Base-by-base conservation (phyloP, 2,329 filamentous ascomycete genomes). In the Dryadomyces quercus-mongolicae region DNA sequence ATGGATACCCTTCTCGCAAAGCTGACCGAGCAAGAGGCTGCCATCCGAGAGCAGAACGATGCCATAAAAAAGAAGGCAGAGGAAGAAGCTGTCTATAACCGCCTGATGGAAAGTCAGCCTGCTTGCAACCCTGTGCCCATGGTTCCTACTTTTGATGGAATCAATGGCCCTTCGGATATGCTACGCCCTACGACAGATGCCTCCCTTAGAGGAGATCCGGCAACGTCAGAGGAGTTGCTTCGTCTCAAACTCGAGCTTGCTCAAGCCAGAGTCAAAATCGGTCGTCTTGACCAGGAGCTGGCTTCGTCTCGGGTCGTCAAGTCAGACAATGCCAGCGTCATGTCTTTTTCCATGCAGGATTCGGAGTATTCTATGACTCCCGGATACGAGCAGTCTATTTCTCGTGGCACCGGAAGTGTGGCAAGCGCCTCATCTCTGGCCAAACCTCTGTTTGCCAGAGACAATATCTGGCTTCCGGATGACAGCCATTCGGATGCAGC, bases 1-100 rank as follows among this genome's bases (percentile, higher is more conserved):
- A 81, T 91, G 74, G 87, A 93, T 62, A 83, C 83, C 56, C 78
- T 90, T 52, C 72, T 90, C 59, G 80, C 84, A 54, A 86, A 84
- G 64, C 75, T 92, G 49, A 80, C 81, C n/a, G 83, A 90, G 66
- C 85, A 89, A 62, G 80, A 85, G 62, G 71, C 72, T 46, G 66
- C 74, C n/a, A 68, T 84, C 51, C 73, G 73, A 51, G 76, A 80
- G 66, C 81, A 85, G 63, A 78, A 76, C 57, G 73, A 79, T 55
- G 72, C 73, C 52, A 64, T 80, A 46, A 77, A 75, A 55, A 62
- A 63, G 49, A 25, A 51, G 15, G 38, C 38, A 21, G 49, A 25
- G 20, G 49, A 51, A 51, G 38, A 31, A 21, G 49, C 8, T 18
- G 49, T 8, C 15, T 51, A 43, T 6, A 20, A 13, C 20, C 38